A percentile compares a stretch with the other conserved stretches of the same genome.
Conservation (phyloP, 345 rosid genomes). For the Lumnitzera littorea region DNA sequence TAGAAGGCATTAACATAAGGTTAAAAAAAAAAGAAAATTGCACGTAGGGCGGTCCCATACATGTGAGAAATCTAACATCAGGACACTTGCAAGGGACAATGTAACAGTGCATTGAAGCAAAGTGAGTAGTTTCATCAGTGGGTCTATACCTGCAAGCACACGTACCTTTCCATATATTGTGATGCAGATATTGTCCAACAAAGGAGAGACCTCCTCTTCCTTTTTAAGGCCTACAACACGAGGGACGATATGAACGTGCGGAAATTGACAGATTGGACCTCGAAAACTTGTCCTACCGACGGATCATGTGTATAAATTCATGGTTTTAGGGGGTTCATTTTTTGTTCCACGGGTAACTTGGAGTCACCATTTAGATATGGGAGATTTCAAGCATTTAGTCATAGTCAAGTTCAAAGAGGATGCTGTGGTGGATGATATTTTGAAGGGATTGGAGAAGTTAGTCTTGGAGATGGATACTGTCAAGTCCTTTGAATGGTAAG, state of each 20-base stretch:
- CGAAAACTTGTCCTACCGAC: too few relatives aligned
- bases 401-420: slow-evolving; percentile 82
- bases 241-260: slow-evolving; percentile 13
- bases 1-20: too few relatives aligned
- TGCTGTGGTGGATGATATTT: slow-evolving; percentile 48
- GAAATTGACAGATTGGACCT: not conserved
- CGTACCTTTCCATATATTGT: slow-evolving; percentile 21
- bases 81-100: slow-evolving; percentile 26
- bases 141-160: slow-evolving; percentile 20
- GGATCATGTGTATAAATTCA: too few relatives aligned
- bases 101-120: slow-evolving; percentile 12
- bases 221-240: slow-evolving; percentile 10
- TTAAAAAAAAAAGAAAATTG: slow-evolving; percentile 4
- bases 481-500: slow-evolving; percentile 86
- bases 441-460: slow-evolving; percentile 82
- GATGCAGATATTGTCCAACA: slow-evolving; percentile 27
- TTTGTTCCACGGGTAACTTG: too few relatives aligned
- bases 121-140: slow-evolving; percentile 20
- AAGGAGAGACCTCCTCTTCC: slow-evolving; percentile 9
- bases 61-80: slow-evolving; percentile 25
- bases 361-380: slow-evolving; percentile 13
- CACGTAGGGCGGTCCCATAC: slow-evolving; percentile 26
- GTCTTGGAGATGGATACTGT: slow-evolving; percentile 62
- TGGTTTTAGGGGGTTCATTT: too few relatives aligned
- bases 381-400: slow-evolving; percentile 80